These are phyloP conservation scores for Stereum hirsutum DNA, from an alignment of 1,284 basidiomycete genomes.

Conservation along the genomic window DNA sequence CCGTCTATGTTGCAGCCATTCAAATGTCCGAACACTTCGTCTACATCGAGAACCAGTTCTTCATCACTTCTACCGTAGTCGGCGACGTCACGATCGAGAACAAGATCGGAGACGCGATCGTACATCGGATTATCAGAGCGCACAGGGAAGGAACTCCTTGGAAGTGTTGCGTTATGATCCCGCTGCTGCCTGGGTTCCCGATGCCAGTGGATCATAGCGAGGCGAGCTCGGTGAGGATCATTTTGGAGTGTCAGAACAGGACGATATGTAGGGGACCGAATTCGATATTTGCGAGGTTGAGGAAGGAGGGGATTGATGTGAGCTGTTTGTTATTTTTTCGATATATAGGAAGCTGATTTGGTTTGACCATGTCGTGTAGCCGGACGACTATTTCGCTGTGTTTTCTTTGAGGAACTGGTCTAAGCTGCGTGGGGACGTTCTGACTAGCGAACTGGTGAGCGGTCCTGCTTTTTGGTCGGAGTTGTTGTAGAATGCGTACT, in stretches of 20 bases:
- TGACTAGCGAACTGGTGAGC: slow-evolving; percentile 83
- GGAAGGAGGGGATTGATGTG: slow-evolving; percentile 86
- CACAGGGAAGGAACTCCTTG: slow-evolving; percentile 77
- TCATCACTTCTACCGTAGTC: slow-evolving; percentile 89
- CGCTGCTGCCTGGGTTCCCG: slow-evolving; percentile 89
- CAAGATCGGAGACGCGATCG: slow-evolving; percentile 90
- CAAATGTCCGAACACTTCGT: slow-evolving; percentile 92
- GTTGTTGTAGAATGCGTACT: background rate
- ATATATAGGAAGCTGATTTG: slow-evolving; percentile 3
- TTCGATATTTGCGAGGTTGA: slow-evolving; percentile 85
- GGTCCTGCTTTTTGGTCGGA: background rate
- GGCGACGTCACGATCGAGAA: slow-evolving; percentile 89
- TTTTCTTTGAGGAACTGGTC: slow-evolving; percentile 94
- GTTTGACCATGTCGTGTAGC: slow-evolving; percentile 34
- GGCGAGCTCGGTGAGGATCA: slow-evolving; percentile 83
- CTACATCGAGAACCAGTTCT: slow-evolving; percentile 98
- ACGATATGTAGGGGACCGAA: slow-evolving; percentile 86
- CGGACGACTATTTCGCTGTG: slow-evolving; percentile 88
- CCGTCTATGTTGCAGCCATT: slow-evolving; percentile 54
- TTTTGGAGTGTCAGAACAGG: slow-evolving; percentile 89
- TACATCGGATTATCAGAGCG: slow-evolving; percentile 86
- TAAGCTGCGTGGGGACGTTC: slow-evolving; percentile 76
- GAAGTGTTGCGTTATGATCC: slow-evolving; percentile 92
- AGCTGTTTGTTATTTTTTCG: slow-evolving; percentile 17
- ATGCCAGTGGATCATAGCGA: slow-evolving; percentile 91